Evolutionary conservation across 2,329 filamentous ascomycete genomes (phyloP).

Genomic region (Microsporum ferrugineum): DNA sequence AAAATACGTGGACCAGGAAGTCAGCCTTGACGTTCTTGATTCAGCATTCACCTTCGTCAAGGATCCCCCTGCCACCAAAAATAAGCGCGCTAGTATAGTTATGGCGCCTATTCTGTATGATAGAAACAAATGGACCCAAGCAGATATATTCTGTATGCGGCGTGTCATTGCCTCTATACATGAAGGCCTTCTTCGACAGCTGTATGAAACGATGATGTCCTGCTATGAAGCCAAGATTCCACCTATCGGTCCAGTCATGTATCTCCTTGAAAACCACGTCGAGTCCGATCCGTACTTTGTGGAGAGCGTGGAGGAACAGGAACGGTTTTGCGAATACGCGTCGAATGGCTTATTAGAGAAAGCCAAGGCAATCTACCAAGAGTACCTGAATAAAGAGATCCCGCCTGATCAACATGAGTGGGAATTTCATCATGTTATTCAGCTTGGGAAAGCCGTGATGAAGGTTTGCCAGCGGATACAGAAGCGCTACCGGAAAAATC

Average conservation of each 20-base stretch:
- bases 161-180: slow-evolving; percentile 63
- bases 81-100: slow-evolving; percentile 41
- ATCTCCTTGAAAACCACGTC: slow-evolving; percentile 70
- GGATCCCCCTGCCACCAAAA: slow-evolving; percentile 52
- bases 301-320: slow-evolving; percentile 55
- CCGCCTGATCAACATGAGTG: slow-evolving; percentile 70
- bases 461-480: slow-evolving; percentile 79
- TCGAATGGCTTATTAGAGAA: slow-evolving; percentile 60
- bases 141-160: slow-evolving; percentile 60
- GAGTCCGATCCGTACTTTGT: slow-evolving; percentile 66
- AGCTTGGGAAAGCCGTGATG: slow-evolving; percentile 74
- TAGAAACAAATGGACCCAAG: slow-evolving; percentile 56
- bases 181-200: slow-evolving; percentile 70
- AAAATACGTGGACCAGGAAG: slow-evolving; percentile 74
- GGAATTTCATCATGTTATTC: slow-evolving; percentile 83
- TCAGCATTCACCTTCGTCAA: slow-evolving; percentile 74
- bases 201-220: slow-evolving; percentile 76
- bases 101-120: slow-evolving; percentile 40
- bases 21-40: slow-evolving; percentile 71
- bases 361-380: slow-evolving; percentile 68
- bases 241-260: slow-evolving; percentile 66
- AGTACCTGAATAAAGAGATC: slow-evolving; percentile 66
- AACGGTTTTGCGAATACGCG: slow-evolving; percentile 61
- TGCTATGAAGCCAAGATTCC: slow-evolving; percentile 85
- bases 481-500: slow-evolving; percentile 81